Evolutionary conservation across 371 early-diverging fungal genomes (phyloP).

Genomic region (Coelomomyces lativittatus): DNA sequence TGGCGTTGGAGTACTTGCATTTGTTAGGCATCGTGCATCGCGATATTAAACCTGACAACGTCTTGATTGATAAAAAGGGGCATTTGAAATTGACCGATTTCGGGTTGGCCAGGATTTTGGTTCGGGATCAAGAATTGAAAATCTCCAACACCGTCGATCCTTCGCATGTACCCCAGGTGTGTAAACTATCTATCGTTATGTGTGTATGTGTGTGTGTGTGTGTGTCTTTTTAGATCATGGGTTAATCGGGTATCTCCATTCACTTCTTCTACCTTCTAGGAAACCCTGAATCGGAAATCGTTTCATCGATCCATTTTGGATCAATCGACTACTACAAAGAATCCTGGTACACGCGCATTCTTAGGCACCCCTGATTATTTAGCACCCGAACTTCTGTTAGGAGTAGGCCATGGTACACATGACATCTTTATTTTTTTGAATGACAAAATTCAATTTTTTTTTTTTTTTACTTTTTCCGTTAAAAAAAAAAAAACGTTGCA

Average conservation of each 20-base stretch:
- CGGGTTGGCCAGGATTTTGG: conserved; percentile 59
- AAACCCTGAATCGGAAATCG: no score
- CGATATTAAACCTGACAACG: conserved; percentile 72
- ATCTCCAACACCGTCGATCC: neutral
- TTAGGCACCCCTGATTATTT: conserved; percentile 93
- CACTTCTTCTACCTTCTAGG: no score
- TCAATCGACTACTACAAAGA: neutral
- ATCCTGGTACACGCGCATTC: neutral
- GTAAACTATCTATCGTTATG: no score
- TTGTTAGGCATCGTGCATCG: conserved; percentile 51
- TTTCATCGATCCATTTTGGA: neutral
- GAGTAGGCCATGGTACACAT: conserved; percentile 48
- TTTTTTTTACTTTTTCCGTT: no score
- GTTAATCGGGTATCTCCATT: no score
- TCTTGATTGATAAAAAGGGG: conserved; percentile 57
- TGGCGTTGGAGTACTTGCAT: conserved; percentile 38
- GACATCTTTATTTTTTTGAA: no score
- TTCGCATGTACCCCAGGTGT: neutral
- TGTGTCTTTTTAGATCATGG: no score
- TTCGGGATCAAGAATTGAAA: conserved; percentile 13
- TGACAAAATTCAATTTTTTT: no score
- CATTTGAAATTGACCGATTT: conserved; percentile 85
- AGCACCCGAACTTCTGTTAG: conserved; percentile 75
- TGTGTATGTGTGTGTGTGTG: no score
- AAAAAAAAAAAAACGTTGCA: no score